phyloP scores from a whole-genome alignment of 2,329 filamentous ascomycete genomes.

The Colletotrichum tanaceti region DNA sequence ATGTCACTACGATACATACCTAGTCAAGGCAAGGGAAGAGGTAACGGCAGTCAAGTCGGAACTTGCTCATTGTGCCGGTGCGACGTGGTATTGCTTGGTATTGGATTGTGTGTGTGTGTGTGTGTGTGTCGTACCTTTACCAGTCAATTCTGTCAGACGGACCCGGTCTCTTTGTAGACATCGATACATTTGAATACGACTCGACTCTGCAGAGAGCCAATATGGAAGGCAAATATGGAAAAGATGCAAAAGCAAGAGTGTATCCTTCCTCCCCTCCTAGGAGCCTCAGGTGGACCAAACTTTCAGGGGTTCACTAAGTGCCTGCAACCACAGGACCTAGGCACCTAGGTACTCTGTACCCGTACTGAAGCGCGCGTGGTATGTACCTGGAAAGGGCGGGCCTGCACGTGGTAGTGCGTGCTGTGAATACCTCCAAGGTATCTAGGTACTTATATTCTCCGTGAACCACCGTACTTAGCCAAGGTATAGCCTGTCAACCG shows the following conservation, averaged over 20 bases:
- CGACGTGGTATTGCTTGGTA: background rate
- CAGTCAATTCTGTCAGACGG: background rate
- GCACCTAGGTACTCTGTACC: no score
- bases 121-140: background rate
- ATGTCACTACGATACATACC: background rate
- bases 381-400: slow-evolving; percentile 5
- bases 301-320: no score
- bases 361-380: no score
- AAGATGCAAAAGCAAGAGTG: slow-evolving; percentile 1
- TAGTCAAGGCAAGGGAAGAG: slow-evolving; percentile 3
- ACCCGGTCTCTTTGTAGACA: background rate
- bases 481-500: background rate
- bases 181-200: background rate
- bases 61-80: slow-evolving; percentile 18
- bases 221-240: background rate
- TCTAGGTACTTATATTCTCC: background rate
- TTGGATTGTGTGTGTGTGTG: background rate
- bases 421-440: no score
- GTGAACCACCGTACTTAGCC: background rate
- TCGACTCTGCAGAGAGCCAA: background rate
- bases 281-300: slow-evolving; percentile 28
- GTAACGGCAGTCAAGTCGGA: slow-evolving; percentile 16
- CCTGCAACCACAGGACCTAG: no score
- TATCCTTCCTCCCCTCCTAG: slow-evolving; percentile 6
- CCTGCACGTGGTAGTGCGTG: slow-evolving; percentile 37